Evolutionary conservation across 1,284 basidiomycete species (phyloP), one percentile per base, ranked within the genome.

Genomic region (Testicularia cyperi): DNA sequence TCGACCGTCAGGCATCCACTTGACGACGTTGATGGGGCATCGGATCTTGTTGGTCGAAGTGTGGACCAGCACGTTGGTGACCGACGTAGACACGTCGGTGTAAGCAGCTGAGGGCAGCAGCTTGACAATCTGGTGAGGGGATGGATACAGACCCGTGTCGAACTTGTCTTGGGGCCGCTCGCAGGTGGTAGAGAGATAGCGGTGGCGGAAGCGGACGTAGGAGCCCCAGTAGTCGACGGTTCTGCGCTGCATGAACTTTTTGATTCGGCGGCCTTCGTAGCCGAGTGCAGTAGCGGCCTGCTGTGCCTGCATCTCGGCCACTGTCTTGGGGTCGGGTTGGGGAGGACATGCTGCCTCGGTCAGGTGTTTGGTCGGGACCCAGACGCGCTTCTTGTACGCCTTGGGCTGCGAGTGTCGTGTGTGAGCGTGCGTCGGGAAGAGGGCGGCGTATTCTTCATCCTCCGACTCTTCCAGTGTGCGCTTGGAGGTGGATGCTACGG

Each of bases 11-110:
- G 94, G 94, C 22, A 92, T 96, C 91, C 92, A 98, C 69, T 85
- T 85, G 19, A 96, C 92, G 23, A 92, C 87, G 65, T 97, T 94
- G 37, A 97, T 92, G 0, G 94, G 92, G 79, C 90, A 95, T 41
- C 92, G 83, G 63, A 97, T 91, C 79, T 98, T 98, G 82, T 98
- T 98, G 37, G 92, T 96, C 6, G 91, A 94, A 0, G 92, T 97
- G 77, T 98, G 95, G 10, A 96, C 88, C 68, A 96, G 95, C 74
- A 92, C 91, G 31, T 91, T 92, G 72, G 91, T 91, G 41, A 96
- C 81, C 0, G 91, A 95, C 1, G 90, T 94, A 2, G 90, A 88
- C 2, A 87, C 82, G 75, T 96, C 84, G 14, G 85, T 84, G 75
- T 96, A 95, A 25, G 91, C 92, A 72, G 86, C 86, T 0, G 94